Percentiles rank a stretch among this genome's conserved stretches.
phyloP scores from a whole-genome alignment of 2,329 filamentous ascomycete genomes.

The Aspergillus fumigatus region DNA sequence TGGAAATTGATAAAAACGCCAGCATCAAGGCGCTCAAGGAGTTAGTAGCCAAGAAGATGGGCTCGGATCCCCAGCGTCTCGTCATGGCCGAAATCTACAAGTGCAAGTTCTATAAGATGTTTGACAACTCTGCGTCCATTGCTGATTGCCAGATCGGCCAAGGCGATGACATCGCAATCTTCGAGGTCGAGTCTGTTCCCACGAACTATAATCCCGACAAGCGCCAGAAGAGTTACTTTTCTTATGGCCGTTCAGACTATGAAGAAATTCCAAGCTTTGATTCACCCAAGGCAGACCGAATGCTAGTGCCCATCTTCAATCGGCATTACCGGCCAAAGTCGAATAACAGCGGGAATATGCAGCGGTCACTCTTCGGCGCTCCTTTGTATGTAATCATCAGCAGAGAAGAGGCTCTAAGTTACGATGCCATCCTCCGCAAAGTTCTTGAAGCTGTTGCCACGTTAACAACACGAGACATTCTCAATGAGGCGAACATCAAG shows the following conservation, averaged over 20 bases:
- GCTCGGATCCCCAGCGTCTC: conserved; percentile 53
- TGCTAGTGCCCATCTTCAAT: conserved; percentile 48
- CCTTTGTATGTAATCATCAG: conserved; percentile 67
- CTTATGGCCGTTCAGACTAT: conserved; percentile 29
- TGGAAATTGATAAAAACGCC: conserved; percentile 70
- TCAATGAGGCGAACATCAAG: conserved; percentile 50
- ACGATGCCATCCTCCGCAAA: conserved; percentile 74
- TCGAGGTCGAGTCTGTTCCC: conserved; percentile 73
- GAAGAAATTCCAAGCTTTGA: conserved; percentile 39
- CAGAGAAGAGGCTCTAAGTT: conserved; percentile 63
- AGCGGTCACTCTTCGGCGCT: conserved; percentile 36
- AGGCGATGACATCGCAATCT: conserved; percentile 62
- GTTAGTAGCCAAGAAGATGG: conserved; percentile 51
- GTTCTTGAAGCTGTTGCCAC: conserved; percentile 70
- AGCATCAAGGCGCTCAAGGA: conserved; percentile 52
- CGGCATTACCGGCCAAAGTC: conserved; percentile 26
- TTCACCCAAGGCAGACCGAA: conserved; percentile 41
- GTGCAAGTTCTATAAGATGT: conserved; percentile 79
- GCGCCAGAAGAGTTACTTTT: conserved; percentile 43
- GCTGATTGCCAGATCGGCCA: conserved; percentile 64
- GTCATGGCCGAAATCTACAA: conserved; percentile 80
- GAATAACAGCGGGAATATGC: conserved; percentile 20
- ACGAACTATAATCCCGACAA: conserved; percentile 66
- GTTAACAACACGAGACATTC: conserved; percentile 66
- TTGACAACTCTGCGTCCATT: conserved; percentile 64